Conservation (phyloP, 352 stramenopile species). For the Aphanomyces cochlioides region DNA sequence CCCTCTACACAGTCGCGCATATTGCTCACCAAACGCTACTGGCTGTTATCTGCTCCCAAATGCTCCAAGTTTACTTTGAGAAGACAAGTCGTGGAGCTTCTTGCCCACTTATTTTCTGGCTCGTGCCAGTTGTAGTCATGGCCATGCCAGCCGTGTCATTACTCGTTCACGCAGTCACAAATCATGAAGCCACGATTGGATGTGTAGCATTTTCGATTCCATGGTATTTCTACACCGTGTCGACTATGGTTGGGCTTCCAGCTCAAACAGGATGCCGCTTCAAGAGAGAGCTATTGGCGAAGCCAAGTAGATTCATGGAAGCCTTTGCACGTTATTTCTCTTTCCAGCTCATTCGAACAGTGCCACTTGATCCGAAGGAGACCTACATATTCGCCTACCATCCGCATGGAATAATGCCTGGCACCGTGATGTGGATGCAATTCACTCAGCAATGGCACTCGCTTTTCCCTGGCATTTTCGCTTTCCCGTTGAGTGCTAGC, state of each 20-base stretch:
- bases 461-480: constrained; percentile 63
- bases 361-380: constrained; percentile 48
- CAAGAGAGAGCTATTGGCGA: constrained; percentile 43
- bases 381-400: constrained; percentile 78
- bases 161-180: constrained; percentile 51
- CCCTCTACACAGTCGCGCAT: constrained; percentile 13
- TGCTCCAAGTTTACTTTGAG: constrained; percentile 48
- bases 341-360: constrained; percentile 54
- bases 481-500: constrained; percentile 65
- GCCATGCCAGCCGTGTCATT: constrained; percentile 42
- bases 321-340: constrained; percentile 62
- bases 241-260: constrained; percentile 62
- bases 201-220: constrained; percentile 42
- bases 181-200: constrained; percentile 43
- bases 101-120: constrained; percentile 36
- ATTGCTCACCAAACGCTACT: constrained; percentile 60
- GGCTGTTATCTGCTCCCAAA: constrained; percentile 52
- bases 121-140: constrained; percentile 44
- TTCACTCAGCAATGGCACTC: constrained; percentile 63
- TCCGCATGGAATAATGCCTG: constrained; percentile 73
- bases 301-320: constrained; percentile 49
- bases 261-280: constrained; percentile 58
- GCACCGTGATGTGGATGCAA: constrained; percentile 73
- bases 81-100: constrained; percentile 30
- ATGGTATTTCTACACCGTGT: constrained; percentile 59